Evolutionary conservation across 371 early-diverging fungal species (phyloP).

Genomic region (Dentiscutata heterogama): DNA sequence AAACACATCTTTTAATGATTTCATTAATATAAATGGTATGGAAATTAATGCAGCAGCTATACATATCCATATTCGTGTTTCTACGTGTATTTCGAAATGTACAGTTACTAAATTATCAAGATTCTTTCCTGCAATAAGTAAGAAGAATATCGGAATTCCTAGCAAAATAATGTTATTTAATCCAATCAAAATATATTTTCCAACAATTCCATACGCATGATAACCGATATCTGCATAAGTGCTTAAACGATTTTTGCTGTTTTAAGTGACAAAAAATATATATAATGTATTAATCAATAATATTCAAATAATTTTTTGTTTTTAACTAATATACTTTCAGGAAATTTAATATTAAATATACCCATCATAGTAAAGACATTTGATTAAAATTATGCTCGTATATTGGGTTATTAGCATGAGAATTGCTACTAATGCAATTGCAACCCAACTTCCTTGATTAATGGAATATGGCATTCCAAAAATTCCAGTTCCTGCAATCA

Average conservation of each 20-base stretch:
- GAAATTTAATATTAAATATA: slow-evolving; percentile 32
- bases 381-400: slow-evolving; percentile 74
- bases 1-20: slow-evolving; percentile 45
- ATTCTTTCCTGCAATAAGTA: slow-evolving; percentile 79
- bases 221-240: slow-evolving; percentile 71
- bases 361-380: slow-evolving; percentile 74
- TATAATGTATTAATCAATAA: too few relatives aligned
- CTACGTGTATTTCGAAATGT: slow-evolving; percentile 1
- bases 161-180: slow-evolving; percentile 76
- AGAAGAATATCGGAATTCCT: slow-evolving; percentile 81
- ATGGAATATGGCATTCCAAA: slow-evolving; percentile 87
- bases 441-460: slow-evolving; percentile 86
- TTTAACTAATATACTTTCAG: too few relatives aligned
- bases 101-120: slow-evolving; percentile 62
- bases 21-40: slow-evolving; percentile 41
- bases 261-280: neutral
- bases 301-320: too few relatives aligned
- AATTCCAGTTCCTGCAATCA: slow-evolving; percentile 66
- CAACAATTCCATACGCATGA: slow-evolving; percentile 74
- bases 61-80: slow-evolving; percentile 29
- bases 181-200: slow-evolving; percentile 64
- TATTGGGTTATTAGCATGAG: slow-evolving; percentile 80
- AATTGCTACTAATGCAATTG: slow-evolving; percentile 75
- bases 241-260: slow-evolving; percentile 60
- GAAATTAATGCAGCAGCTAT: slow-evolving; percentile 27